These are phyloP conservation scores for Helotiales sp. DNA, from an alignment of 2,329 filamentous ascomycete genomes.

Conservation along the genomic window DNA sequence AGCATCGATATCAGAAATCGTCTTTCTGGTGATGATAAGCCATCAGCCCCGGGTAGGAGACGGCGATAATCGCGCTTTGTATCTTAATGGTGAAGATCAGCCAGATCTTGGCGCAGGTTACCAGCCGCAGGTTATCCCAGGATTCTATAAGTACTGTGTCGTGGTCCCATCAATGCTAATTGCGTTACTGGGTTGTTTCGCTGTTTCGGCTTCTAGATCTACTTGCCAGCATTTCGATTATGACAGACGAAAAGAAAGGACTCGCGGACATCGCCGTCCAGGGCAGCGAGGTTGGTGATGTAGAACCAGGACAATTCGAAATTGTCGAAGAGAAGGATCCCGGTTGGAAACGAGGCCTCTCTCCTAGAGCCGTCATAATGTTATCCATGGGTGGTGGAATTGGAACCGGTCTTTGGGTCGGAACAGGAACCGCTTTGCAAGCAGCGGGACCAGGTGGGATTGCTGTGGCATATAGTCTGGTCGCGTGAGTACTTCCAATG, in stretches of 20 bases:
- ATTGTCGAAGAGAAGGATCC: slow-evolving; percentile 22
- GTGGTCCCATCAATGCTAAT: neutral
- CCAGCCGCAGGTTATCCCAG: neutral
- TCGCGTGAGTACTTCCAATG: slow-evolving; percentile 3
- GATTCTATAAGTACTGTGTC: neutral
- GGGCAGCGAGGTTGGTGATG: neutral
- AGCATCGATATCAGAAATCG: neutral
- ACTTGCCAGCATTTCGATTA: neutral
- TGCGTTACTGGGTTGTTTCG: neutral
- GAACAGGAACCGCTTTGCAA: slow-evolving; percentile 37
- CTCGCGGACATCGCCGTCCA: neutral
- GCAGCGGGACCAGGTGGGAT: slow-evolving; percentile 9
- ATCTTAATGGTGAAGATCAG: neutral
- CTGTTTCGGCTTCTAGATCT: neutral
- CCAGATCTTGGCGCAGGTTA: neutral
- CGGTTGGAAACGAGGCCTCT: slow-evolving; percentile 30
- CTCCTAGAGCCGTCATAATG: slow-evolving; percentile 39
- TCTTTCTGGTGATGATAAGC: neutral
- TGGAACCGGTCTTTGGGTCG: slow-evolving; percentile 39
- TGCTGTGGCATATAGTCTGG: slow-evolving; percentile 10
- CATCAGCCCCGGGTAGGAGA: neutral
- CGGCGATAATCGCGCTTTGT: neutral
- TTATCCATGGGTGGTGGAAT: slow-evolving; percentile 40
- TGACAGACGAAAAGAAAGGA: neutral
- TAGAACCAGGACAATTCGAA: neutral